A percentile compares a stretch with the other conserved stretches of the same genome.
Conservation (phyloP, 73 alveolate genomes). For the Breviolum minutum region DNA sequence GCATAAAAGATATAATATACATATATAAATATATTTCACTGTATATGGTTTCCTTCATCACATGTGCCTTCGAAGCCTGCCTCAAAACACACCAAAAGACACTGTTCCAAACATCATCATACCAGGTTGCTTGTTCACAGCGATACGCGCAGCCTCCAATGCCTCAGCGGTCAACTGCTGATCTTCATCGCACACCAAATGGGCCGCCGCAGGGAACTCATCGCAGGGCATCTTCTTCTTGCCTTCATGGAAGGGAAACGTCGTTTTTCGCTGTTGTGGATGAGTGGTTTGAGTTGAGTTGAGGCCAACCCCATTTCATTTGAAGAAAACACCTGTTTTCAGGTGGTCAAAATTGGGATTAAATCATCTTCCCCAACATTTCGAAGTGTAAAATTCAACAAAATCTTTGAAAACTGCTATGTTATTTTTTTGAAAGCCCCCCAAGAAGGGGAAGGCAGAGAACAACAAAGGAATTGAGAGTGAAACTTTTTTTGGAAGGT, state of each 20-base stretch:
- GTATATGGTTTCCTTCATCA: too few relatives aligned
- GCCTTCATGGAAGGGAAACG: neutral
- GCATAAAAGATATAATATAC: too few relatives aligned
- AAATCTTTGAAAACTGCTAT: neutral
- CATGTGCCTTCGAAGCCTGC: neutral
- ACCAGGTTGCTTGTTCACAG: conserved; percentile 98
- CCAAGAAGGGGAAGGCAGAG: too few relatives aligned
- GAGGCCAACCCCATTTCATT: too few relatives aligned
- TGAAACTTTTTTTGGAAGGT: too few relatives aligned
- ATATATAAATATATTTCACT: too few relatives aligned
- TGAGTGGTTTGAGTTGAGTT: too few relatives aligned
- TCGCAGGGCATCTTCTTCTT: conserved; percentile 88
- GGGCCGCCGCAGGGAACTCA: conserved; percentile 96
- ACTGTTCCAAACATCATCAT: neutral
- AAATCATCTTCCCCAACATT: too few relatives aligned
- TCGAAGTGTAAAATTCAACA: neutral
- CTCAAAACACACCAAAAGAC: neutral
- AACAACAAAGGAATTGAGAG: too few relatives aligned
- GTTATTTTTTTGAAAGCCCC: too few relatives aligned
- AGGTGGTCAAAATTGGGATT: neutral
- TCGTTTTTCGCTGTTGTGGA: neutral
- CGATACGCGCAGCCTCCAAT: conserved; percentile 99
- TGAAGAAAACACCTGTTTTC: neutral
- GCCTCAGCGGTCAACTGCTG: conserved; percentile 99
- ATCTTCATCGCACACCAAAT: conserved; percentile 99